Evolutionary conservation across 1,284 basidiomycete species (phyloP), one percentile per base, ranked within the genome.

Genomic region (Vanrija sp.): DNA sequence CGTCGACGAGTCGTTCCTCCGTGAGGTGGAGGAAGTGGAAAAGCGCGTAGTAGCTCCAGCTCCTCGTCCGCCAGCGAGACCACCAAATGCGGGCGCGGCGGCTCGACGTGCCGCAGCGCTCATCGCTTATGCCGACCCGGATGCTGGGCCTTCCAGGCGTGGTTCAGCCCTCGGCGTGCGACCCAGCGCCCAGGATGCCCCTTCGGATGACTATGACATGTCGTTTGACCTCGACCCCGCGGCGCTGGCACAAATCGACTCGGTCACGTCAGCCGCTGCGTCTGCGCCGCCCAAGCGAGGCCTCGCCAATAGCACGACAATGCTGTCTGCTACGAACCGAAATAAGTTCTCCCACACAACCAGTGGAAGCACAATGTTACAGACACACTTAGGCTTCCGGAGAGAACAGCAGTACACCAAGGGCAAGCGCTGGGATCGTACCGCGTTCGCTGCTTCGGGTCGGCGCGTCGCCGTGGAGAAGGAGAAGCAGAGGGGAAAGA

Each of bases 351-450:
- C 34, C 1, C 34, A 10, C 47, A 44, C 38, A 26, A 49, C 49
- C 19, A 55, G 49, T 14, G 49, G 44, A 7, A 52, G 49, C 40
- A 47, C 50, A 4, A 64, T 59, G 15, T 49, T 72, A 25, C 74
- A 76, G 57, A 73, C 70, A 5, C 75, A 77, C 52, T 56, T 76
- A n/a, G 70, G 67, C 42, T 76, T 74, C 47, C 60, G 69, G 25
- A 59, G 61, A 26, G 68, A 71, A 25, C 67, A 65, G 16, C 61
- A 53, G 21, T 57, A 61, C 15, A 77, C 74, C 12, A 68, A 65
- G 51, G 76, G 76, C 8, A 94, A 92, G 77, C 78, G 81, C 50
- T 95, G 92, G 91, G 89, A 94, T 69, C 85, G 89, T 23, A 89
- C 90, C 0, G 83, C 79, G 14, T 93, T 88, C 67, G 85, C 89